Evolutionary conservation across 2,329 filamentous ascomycete species (phyloP).

Genomic region (Diaporthe sp.): DNA sequence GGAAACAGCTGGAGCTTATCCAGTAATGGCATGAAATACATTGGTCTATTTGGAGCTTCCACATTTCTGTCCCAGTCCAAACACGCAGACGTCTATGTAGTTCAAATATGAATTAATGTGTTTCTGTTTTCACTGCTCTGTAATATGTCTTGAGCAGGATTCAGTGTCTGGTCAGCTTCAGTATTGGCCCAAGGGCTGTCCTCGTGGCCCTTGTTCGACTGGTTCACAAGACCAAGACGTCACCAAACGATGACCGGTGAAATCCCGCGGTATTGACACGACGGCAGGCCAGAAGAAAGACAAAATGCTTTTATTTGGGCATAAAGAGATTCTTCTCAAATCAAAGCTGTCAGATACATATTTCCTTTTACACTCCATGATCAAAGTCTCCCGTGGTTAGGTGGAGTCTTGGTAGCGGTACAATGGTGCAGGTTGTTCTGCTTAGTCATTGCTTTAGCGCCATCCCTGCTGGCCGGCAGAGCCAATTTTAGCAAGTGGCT

Average conservation of each 20-base stretch:
- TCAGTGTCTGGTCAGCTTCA: not conserved
- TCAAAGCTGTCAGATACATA: not conserved
- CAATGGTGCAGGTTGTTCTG: not conserved
- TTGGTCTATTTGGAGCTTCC: not conserved
- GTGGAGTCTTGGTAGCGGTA: not conserved
- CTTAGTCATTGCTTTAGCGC: constrained; percentile 9
- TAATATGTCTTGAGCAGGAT: not conserved
- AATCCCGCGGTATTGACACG: not conserved
- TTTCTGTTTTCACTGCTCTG: not conserved
- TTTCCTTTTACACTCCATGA: not conserved
- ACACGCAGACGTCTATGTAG: not conserved
- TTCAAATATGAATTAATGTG: not conserved
- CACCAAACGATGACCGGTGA: not conserved
- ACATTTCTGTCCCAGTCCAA: not conserved
- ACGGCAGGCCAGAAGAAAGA: too few species aligned
- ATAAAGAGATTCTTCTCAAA: too few species aligned
- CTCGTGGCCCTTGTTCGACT: not conserved
- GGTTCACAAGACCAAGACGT: not conserved
- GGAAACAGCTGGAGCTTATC: not conserved
- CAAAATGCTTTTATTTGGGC: not conserved
- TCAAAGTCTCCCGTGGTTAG: not conserved
- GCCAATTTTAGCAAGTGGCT: constrained; percentile 32
- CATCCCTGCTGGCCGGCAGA: not conserved
- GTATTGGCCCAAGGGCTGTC: not conserved
- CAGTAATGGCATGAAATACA: not conserved